Base-by-base conservation (phyloP, 352 stramenopile species). In the Pythium phragmiticola region DNA sequence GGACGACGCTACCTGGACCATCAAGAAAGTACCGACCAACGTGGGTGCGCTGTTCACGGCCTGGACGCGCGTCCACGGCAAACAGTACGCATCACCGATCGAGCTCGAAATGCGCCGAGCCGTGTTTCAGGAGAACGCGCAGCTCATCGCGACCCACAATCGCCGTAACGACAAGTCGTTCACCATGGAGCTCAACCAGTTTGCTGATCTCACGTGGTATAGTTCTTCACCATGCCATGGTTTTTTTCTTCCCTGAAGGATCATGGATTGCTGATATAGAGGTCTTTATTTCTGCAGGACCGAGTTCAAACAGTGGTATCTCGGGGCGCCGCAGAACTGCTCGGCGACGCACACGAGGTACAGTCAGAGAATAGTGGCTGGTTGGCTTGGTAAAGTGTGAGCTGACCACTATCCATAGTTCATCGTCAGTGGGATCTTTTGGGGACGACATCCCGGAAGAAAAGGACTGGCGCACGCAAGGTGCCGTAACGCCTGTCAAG, bases 401-500 rank as follows among this genome's bases (percentile, higher is more conserved):
- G 26, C 26, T 30, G 26, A 41, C 21, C 12, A 37, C 19, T 4
- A 2, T 47, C 30, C 19, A 6, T 30, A 63, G 57, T 28, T 57
- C 57, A 0, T 17, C 57, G 5, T 23, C 21, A 4, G 4, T 50
- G 17, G 12, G 23, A 7, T 30, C 61, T 46, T 81, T 78, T 46
- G 55, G 23, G 2, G 66, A 85, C 11, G 63, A 85, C n/a, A 75
- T 97, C 2, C 92, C 94, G 0, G 74, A 84, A 2, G 74, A 88
- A 55, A 92, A 98, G 37, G 95, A 99, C 83, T 99, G 98, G 98
- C 78, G 84, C 53, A 64, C 61, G 4, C 81, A 97, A 49, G 97
- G 95, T 52, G 90, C 82, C 14, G 96, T 99, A 11, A 99, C 97
- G 14, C 82, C 87, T 1, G 94, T 99, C 7, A 99, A 99, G 78